Evolutionary conservation across 768 basidiomycete species (phyloP).

Genomic region (Epithele typhae): DNA sequence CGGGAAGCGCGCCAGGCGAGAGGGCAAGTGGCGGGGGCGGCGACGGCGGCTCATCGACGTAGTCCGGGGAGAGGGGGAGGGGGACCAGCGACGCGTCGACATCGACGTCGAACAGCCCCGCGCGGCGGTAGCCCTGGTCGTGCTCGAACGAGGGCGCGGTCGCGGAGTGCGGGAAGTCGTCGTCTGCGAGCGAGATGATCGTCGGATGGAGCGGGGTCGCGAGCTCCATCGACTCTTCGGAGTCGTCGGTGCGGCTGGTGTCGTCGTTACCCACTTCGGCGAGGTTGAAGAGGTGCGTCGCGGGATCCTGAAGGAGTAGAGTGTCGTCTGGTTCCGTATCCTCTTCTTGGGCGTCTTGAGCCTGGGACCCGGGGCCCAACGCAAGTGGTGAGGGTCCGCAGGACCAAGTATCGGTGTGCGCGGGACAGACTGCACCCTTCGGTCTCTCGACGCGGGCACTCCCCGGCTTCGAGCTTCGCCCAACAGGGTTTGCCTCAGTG

Average conservation of each 20-base stretch:
- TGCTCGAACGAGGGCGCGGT: not conserved
- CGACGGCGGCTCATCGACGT: not conserved
- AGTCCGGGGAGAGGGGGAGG: slow-evolving; percentile 5
- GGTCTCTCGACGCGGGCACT: too few relatives aligned
- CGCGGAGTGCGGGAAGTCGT: not conserved
- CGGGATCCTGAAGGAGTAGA: too few relatives aligned
- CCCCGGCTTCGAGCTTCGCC: too few relatives aligned
- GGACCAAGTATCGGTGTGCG: not conserved
- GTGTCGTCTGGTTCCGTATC: too few relatives aligned
- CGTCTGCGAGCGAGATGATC: slow-evolving; percentile 13
- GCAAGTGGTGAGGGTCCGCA: not conserved
- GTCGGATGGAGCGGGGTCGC: slow-evolving; percentile 17
- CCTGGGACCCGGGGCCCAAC: too few relatives aligned
- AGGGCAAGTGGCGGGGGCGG: not conserved
- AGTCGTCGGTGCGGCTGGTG: not conserved
- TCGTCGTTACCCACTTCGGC: too few relatives aligned
- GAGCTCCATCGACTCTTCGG: slow-evolving; percentile 19
- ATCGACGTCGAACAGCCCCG: not conserved
- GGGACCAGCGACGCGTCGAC: slow-evolving; percentile 4
- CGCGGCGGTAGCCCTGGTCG: not conserved
- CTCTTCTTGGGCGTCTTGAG: too few relatives aligned
- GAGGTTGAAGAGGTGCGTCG: too few relatives aligned
- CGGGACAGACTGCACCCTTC: too few relatives aligned
- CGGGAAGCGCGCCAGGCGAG: not conserved
- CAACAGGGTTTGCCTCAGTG: not conserved